Conservation (phyloP, 2,329 filamentous ascomycete species). For the Fusarium sp. region DNA sequence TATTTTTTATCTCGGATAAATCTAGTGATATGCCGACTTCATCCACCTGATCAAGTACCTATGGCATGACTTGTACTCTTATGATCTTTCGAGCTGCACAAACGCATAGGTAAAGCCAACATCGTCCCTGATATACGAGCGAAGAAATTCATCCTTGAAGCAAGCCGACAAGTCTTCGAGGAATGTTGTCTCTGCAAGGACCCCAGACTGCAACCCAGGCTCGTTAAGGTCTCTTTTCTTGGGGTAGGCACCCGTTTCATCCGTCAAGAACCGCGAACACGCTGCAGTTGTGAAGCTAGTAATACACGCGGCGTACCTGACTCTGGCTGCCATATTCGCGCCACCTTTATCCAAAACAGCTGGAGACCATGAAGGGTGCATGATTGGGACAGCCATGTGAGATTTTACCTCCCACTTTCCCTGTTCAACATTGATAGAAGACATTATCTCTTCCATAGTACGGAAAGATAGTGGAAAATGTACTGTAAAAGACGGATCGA, state of each 20-base stretch:
- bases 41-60: too few relatives aligned
- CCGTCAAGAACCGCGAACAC: neutral
- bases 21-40: too few relatives aligned
- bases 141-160: neutral
- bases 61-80: too few relatives aligned
- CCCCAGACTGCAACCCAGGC: accelerated
- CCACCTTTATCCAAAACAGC: neutral
- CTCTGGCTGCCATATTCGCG: neutral
- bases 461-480: neutral
- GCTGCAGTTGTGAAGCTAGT: neutral
- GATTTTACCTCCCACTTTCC: neutral
- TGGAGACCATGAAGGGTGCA: neutral
- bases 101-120: neutral
- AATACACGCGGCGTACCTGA: neutral
- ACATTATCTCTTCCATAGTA: neutral
- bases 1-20: too few relatives aligned
- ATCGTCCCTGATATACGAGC: neutral
- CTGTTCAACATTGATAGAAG: neutral
- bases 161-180: neutral
- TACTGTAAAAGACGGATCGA: neutral
- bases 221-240: neutral
- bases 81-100: neutral
- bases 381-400: neutral
- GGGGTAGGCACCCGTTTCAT: neutral
- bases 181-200: neutral